A percentile compares a stretch with the other conserved stretches of the same genome.
Evolutionary conservation across 805 yeast genomes (phyloP).

Genomic region (Suhomyces vadensis): DNA sequence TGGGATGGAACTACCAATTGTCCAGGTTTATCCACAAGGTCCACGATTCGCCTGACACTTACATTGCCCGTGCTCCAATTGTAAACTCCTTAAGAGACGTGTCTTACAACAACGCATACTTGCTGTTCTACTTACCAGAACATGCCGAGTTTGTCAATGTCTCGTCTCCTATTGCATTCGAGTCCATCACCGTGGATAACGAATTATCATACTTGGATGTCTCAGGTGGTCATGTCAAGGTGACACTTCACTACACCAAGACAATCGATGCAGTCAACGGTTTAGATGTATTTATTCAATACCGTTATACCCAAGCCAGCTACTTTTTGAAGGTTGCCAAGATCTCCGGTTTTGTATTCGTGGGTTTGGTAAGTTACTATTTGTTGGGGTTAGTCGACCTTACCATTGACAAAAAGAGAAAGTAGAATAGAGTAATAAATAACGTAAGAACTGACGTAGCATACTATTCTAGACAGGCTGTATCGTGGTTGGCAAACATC

Average conservation of each 20-base stretch:
- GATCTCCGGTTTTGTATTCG: slow-evolving; percentile 61
- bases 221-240: slow-evolving; percentile 73
- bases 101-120: slow-evolving; percentile 60
- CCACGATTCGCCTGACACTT: slow-evolving; percentile 44
- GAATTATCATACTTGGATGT: slow-evolving; percentile 71
- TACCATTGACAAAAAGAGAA: slow-evolving; percentile 21
- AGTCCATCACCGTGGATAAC: slow-evolving; percentile 28
- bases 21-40: slow-evolving; percentile 50
- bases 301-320: slow-evolving; percentile 55
- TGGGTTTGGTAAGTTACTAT: slow-evolving; percentile 58
- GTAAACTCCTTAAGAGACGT: slow-evolving; percentile 70
- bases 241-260: slow-evolving; percentile 58
- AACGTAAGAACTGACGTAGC: neutral
- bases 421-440: slow-evolving; percentile 7
- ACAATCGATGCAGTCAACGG: slow-evolving; percentile 67
- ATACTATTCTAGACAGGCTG: no score
- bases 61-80: slow-evolving; percentile 66
- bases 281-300: slow-evolving; percentile 59
- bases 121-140: slow-evolving; percentile 81
- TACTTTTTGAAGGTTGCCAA: slow-evolving; percentile 65
- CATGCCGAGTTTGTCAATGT: slow-evolving; percentile 65
- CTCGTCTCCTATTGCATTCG: slow-evolving; percentile 53
- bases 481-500: neutral
- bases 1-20: slow-evolving; percentile 84
- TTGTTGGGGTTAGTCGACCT: slow-evolving; percentile 39